Conservation (phyloP, 2,329 filamentous ascomycete genomes). For the Hypomyces perniciosus region DNA sequence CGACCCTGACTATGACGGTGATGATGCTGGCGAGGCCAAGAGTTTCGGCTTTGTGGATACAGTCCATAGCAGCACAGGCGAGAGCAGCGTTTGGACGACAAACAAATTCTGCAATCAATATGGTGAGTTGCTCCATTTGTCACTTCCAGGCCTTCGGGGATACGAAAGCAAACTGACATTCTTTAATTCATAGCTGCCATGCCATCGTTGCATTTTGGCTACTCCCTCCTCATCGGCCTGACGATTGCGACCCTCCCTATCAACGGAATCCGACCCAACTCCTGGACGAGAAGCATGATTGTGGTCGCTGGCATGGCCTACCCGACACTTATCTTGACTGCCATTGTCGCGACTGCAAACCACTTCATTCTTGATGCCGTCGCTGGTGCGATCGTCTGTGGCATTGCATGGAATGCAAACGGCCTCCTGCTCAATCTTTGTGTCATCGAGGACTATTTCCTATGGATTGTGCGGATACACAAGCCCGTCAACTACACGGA, state of each 20-base stretch:
- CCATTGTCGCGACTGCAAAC: conserved; percentile 67
- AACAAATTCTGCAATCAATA: conserved; percentile 69
- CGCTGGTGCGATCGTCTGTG: conserved; percentile 60
- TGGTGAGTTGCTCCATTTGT: conserved; percentile 36
- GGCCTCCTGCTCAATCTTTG: conserved; percentile 55
- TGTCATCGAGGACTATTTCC: conserved; percentile 61
- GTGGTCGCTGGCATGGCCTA: conserved; percentile 53
- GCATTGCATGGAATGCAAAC: conserved; percentile 55
- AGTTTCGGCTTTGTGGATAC: conserved; percentile 57
- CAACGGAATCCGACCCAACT: conserved; percentile 43
- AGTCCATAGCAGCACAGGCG: conserved; percentile 43
- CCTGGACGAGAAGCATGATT: conserved; percentile 43
- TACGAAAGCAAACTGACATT: not conserved
- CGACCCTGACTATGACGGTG: conserved; percentile 48
- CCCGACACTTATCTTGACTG: conserved; percentile 57
- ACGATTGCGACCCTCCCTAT: conserved; percentile 63
- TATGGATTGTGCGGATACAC: conserved; percentile 57
- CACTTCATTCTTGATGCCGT: conserved; percentile 68
- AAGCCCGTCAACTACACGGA: conserved; percentile 49
- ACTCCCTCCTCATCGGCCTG: conserved; percentile 65
- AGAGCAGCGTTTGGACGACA: conserved; percentile 62
- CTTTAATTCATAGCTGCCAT: conserved; percentile 51
- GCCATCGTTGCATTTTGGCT: conserved; percentile 71
- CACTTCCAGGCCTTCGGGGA: too few relatives aligned
- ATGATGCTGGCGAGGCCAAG: conserved; percentile 51